These are phyloP conservation scores for Purshia tridentata DNA, from an alignment of 306 rosid species.

Conservation along the genomic window DNA sequence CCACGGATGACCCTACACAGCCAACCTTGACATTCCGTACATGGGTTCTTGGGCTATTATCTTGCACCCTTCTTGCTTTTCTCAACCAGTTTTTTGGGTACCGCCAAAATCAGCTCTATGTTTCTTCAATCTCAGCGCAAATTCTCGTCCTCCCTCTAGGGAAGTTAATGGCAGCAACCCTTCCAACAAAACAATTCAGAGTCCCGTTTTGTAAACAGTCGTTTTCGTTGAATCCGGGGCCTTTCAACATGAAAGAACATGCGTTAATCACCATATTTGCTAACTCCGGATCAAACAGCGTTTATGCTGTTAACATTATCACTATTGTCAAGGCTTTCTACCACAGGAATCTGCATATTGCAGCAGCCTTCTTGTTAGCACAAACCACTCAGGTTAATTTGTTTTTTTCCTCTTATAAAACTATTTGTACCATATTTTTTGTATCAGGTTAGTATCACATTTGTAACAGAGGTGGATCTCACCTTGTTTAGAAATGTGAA, in stretches of 20 bases:
- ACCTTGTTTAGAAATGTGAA: no score
- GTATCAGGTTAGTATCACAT: no score
- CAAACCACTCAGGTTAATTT: conserved; percentile 37
- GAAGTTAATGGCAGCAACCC: conserved; percentile 35
- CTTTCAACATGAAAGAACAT: conserved; percentile 45
- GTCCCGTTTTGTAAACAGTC: conserved; percentile 25
- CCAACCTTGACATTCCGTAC: conserved; percentile 37
- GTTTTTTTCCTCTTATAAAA: background rate
- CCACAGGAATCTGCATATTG: conserved; percentile 17
- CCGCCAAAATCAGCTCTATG: conserved; percentile 26
- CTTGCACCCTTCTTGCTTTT: conserved; percentile 28
- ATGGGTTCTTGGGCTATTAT: conserved; percentile 34
- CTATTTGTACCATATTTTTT: no score
- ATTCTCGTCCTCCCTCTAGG: conserved; percentile 40
- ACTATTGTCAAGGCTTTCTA: conserved; percentile 39
- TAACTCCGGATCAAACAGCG: conserved; percentile 29
- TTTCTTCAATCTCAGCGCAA: conserved; percentile 32
- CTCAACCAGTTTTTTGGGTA: conserved; percentile 35
- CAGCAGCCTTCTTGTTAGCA: conserved; percentile 32
- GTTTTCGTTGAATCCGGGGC: conserved; percentile 42
- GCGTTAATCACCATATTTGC: conserved; percentile 43
- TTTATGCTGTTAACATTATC: conserved; percentile 32
- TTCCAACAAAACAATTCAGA: conserved; percentile 11
- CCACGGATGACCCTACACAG: conserved; percentile 35
- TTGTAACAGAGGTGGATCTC: no score